Percentiles rank a stretch among this genome's conserved stretches.
phyloP scores from a whole-genome alignment of 202 grass and related monocot species.

The Panicum virgatum region DNA sequence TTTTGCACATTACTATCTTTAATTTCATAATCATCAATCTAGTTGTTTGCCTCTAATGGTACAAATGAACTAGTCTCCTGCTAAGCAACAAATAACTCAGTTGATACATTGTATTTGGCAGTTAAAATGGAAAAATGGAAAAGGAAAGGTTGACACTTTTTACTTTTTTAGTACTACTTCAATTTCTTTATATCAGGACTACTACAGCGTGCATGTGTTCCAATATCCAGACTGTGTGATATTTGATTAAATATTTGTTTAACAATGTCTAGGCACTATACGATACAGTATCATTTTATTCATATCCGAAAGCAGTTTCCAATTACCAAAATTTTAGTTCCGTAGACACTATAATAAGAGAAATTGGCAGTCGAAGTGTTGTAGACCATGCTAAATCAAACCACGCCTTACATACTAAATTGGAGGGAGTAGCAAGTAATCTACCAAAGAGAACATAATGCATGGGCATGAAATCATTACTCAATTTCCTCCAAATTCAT shows the following conservation, averaged over 20 bases:
- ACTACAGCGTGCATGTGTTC: neutral
- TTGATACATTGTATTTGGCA: neutral
- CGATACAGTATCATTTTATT: neutral
- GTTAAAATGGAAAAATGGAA: neutral
- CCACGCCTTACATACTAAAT: neutral
- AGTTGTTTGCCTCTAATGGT: neutral
- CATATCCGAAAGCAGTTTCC: neutral
- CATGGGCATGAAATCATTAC: neutral
- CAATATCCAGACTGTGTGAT: neutral
- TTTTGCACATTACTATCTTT: constrained; percentile 3
- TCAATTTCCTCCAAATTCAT: constrained; percentile 7
- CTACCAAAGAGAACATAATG: neutral
- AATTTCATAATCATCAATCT: constrained; percentile 20
- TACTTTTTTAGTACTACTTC: neutral
- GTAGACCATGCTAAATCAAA: neutral
- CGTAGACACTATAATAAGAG: neutral
- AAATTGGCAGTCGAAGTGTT: neutral
- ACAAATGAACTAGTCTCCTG: neutral
- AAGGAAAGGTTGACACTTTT: neutral
- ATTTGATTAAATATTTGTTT: neutral
- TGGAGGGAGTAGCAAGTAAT: neutral
- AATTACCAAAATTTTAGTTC: neutral
- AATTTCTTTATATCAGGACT: neutral
- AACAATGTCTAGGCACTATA: neutral
- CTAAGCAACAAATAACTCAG: neutral